These are phyloP conservation scores for Chrysanthemum seticuspe DNA, from an alignment of 129 eudicot species.

Conservation along the genomic window DNA sequence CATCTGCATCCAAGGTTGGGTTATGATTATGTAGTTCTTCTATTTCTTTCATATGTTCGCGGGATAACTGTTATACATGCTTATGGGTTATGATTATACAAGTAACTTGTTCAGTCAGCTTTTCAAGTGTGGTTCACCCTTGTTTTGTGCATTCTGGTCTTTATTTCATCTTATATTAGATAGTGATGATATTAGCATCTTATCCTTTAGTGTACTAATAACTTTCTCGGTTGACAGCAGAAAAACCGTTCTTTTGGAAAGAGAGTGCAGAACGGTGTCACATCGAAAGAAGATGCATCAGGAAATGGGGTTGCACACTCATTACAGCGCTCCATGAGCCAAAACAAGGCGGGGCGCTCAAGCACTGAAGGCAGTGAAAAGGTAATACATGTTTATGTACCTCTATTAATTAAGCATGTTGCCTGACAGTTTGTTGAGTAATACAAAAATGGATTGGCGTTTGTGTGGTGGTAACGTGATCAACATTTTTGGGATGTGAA, in stretches of 20 bases:
- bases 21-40: slow-evolving; percentile 11
- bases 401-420: slow-evolving; percentile 9
- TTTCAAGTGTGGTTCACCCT: slow-evolving; percentile 4
- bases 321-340: slow-evolving; percentile 34
- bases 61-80: slow-evolving; percentile 16
- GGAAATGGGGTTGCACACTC: slow-evolving; percentile 53
- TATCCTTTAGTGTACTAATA: slow-evolving; percentile 41
- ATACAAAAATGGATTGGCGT: neutral
- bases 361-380: slow-evolving; percentile 54
- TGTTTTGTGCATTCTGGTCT: slow-evolving; percentile 18
- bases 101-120: neutral
- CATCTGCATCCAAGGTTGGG: slow-evolving; percentile 44
- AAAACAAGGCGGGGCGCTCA: slow-evolving; percentile 39
- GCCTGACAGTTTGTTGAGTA: slow-evolving; percentile 6
- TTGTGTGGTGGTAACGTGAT: neutral
- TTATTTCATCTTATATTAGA: slow-evolving; percentile 10
- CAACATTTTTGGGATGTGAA: neutral
- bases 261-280: slow-evolving; percentile 54
- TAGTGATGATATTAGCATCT: slow-evolving; percentile 21
- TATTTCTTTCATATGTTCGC: slow-evolving; percentile 1
- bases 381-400: slow-evolving; percentile 47
- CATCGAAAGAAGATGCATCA: slow-evolving; percentile 52
- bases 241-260: slow-evolving; percentile 62
- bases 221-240: slow-evolving; percentile 44
- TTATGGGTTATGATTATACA: slow-evolving; percentile 11